Percentiles rank a stretch among this genome's conserved stretches.
phyloP scores from a whole-genome alignment of 768 basidiomycete species.

The Tubosaeta sp. region DNA sequence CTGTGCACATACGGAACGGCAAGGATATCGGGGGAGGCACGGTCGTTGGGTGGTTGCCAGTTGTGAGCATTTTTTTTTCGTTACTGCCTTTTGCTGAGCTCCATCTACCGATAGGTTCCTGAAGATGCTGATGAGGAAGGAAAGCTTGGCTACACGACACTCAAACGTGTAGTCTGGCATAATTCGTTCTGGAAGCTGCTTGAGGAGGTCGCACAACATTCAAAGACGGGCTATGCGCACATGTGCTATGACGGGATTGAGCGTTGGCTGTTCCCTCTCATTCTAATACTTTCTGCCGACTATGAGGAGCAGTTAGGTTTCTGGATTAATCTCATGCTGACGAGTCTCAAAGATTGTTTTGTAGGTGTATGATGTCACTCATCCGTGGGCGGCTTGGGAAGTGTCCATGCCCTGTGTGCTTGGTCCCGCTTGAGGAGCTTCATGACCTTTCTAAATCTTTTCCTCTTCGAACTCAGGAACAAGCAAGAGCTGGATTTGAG shows the following conservation, averaged over 20 bases:
- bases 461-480: no score
- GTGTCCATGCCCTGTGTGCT: constrained; percentile 18
- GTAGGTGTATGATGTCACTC: constrained; percentile 37
- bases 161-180: constrained; percentile 39
- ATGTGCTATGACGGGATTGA: constrained; percentile 25
- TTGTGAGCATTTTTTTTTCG: no score
- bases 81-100: no score
- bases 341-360: not conserved
- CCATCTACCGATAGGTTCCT: constrained; percentile 19
- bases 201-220: constrained; percentile 16
- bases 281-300: constrained; percentile 39
- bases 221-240: constrained; percentile 18
- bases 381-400: constrained; percentile 27
- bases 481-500: no score
- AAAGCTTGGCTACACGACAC: constrained; percentile 28
- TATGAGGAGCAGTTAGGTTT: constrained; percentile 43
- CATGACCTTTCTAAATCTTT: no score
- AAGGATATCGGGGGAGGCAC: no score
- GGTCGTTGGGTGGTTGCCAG: no score
- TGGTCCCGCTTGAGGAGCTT: no score
- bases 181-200: constrained; percentile 30
- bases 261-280: constrained; percentile 31
- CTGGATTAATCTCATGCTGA: no score
- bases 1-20: not conserved
- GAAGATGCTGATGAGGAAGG: constrained; percentile 30